phyloP scores from a whole-genome alignment of 805 yeast species.

The Suhomyces sp. region DNA sequence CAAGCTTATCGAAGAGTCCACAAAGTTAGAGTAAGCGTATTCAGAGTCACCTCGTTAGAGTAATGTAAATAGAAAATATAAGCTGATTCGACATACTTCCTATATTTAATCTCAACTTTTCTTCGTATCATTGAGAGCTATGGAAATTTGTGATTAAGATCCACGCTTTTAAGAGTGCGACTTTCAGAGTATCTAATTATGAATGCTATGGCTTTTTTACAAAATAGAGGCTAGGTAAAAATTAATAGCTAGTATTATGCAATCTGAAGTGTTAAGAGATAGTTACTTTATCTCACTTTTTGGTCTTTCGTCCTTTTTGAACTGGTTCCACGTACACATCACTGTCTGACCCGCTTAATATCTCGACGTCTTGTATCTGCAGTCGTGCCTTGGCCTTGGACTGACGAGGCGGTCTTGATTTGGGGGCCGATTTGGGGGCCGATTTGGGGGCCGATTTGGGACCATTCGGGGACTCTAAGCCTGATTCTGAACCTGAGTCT shows the following conservation, averaged over 20 bases:
- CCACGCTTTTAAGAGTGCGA: neutral
- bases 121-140: neutral
- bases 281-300: neutral
- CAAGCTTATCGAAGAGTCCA: conserved; percentile 65
- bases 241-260: neutral
- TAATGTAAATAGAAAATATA: conserved; percentile 22
- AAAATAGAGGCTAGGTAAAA: neutral
- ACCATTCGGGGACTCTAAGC: neutral
- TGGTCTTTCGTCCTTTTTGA: neutral
- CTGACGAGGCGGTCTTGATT: conserved; percentile 2
- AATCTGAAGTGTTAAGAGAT: neutral
- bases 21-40: conserved; percentile 62
- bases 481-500: conserved; percentile 2
- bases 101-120: neutral
- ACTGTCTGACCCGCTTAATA: conserved; percentile 2
- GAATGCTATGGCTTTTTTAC: neutral
- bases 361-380: conserved; percentile 2
- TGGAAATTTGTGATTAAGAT: too few relatives aligned
- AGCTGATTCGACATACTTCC: neutral
- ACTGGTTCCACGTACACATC: conserved; percentile 1
- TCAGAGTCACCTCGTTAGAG: conserved; percentile 63
- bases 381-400: conserved; percentile 6
- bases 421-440: neutral
- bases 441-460: conserved; percentile 1
- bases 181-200: neutral